Percentiles rank a stretch among this genome's conserved stretches.
Conservation (phyloP, 441 rosid genomes). For the Dalechampia spathulata region DNA sequence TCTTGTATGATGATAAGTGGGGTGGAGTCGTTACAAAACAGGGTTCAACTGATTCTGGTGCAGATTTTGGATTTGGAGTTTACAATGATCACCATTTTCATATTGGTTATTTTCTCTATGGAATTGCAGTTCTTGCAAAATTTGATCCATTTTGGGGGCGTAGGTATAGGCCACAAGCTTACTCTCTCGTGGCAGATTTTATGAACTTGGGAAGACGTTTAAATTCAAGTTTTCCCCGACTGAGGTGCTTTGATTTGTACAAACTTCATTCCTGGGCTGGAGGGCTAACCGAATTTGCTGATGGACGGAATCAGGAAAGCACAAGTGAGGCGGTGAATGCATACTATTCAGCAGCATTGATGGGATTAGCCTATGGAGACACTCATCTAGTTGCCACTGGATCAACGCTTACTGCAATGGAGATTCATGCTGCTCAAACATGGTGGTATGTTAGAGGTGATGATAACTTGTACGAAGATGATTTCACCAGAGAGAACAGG, state of each 20-base stretch:
- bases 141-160: slow-evolving; percentile 85
- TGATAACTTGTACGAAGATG: slow-evolving; percentile 46
- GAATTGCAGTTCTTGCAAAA: slow-evolving; percentile 78
- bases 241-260: slow-evolving; percentile 82
- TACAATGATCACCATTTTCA: slow-evolving; percentile 84
- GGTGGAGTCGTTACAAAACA: slow-evolving; percentile 80
- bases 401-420: slow-evolving; percentile 60
- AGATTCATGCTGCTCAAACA: slow-evolving; percentile 80
- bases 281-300: slow-evolving; percentile 76
- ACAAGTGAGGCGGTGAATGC: slow-evolving; percentile 91
- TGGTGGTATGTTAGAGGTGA: slow-evolving; percentile 91
- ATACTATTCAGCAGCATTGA: slow-evolving; percentile 79
- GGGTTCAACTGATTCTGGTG: slow-evolving; percentile 60
- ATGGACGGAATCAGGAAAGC: slow-evolving; percentile 92
- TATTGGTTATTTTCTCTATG: slow-evolving; percentile 83
- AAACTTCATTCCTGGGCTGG: slow-evolving; percentile 97
- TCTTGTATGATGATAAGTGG: slow-evolving; percentile 74
- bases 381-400: slow-evolving; percentile 62
- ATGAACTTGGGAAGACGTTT: slow-evolving; percentile 57
- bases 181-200: slow-evolving; percentile 75
- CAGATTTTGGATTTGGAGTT: slow-evolving; percentile 87
- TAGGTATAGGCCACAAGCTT: slow-evolving; percentile 75
- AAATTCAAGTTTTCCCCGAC: slow-evolving; percentile 49
- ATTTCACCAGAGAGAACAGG: slow-evolving; percentile 70
- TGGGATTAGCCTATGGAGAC: slow-evolving; percentile 92